Evolutionary conservation across 2,329 filamentous ascomycete genomes (phyloP), one percentile per base, ranked within the genome.

Genomic region (Talaromyces rugulosus): DNA sequence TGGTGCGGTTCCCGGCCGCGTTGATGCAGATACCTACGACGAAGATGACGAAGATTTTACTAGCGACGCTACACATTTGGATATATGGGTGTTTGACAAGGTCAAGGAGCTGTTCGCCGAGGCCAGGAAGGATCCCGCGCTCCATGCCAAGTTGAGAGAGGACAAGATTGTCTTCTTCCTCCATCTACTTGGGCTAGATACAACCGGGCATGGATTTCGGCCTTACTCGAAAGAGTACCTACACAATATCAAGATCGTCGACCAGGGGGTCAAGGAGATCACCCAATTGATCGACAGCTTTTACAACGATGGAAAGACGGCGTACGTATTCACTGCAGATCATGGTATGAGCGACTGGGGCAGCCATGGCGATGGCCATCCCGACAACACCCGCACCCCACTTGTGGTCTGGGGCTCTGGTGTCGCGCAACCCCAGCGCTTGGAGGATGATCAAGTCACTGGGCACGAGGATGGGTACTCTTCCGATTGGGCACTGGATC

Each of bases 271-370:
- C 1, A 83, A 90, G 75, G 90, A 96, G 75, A 89, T 96, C 56
- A 89, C 89, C 0, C 83, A 89, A 65, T 73, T 96, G 59, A 88
- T 97, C 56, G 87, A 96, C 40, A 85, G 89, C 12, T 99, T 98
- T 73, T 99, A 97, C 70, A 83, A 79, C 5, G 89, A 92, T 68
- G 86, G 87, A 66, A 88, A 95, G 75, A 98, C 95, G 0, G 92
- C 96, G 0, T 99, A 94, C 73, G 86, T 99, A 16, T 99, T 99
- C 73, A 99, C 96, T 1, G 95, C 95, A 7, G 95, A 99, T 72
- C 95, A 99, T 75, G 95, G 95, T 18, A 99, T 99, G 95, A 98
- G 92, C 71, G 95, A 99, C 76, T 97, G 90, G 89, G 95, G 96
- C n/a, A 98, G 93, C 69, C 96, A 99, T 74, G 96, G 96, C 42